These are phyloP conservation scores for Lathyrus oleraceus DNA, from an alignment of 306 rosid species.

Conservation along the genomic window DNA sequence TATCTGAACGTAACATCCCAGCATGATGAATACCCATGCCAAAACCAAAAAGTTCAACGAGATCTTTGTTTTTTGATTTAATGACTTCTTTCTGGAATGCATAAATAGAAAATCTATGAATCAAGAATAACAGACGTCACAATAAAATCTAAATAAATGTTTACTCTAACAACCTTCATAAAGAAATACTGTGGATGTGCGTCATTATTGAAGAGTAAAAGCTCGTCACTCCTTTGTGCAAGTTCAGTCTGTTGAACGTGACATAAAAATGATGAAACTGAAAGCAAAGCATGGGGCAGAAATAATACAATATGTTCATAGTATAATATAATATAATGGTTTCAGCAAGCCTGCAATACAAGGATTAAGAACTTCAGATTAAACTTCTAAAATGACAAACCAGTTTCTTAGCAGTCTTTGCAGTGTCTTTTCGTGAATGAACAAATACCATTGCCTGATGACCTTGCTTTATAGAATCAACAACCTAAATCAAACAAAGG, in stretches of 20 bases:
- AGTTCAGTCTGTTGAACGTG: constrained; percentile 70
- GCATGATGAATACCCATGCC: constrained; percentile 97
- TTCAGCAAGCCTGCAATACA: constrained; percentile 4
- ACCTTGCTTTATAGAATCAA: constrained; percentile 82
- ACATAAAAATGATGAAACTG: constrained; percentile 32
- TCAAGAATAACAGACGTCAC: constrained; percentile 22
- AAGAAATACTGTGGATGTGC: constrained; percentile 67
- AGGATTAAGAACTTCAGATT: constrained; percentile 31
- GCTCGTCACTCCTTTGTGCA: constrained; percentile 67
- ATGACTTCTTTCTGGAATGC: constrained; percentile 76
- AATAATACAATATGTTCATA: constrained; percentile 18
- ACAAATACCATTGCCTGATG: constrained; percentile 98
- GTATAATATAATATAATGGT: constrained; percentile 6
- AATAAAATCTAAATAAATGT: constrained; percentile 26
- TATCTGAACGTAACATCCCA: constrained; percentile 95
- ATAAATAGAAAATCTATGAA: constrained; percentile 38
- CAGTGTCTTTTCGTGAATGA: constrained; percentile 95
- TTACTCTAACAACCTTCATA: constrained; percentile 57
- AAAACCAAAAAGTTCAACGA: constrained; percentile 80
- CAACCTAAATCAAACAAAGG: constrained; percentile 58
- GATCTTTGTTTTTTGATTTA: constrained; percentile 94
- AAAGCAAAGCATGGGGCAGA: constrained; percentile 28
- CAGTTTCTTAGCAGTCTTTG: constrained; percentile 86
- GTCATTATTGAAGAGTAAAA: constrained; percentile 70
- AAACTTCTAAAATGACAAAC: constrained; percentile 45